Evolutionary conservation across 768 basidiomycete species (phyloP), one percentile per base, ranked within the genome.

Genomic region (Cystobasidium onofrii): DNA sequence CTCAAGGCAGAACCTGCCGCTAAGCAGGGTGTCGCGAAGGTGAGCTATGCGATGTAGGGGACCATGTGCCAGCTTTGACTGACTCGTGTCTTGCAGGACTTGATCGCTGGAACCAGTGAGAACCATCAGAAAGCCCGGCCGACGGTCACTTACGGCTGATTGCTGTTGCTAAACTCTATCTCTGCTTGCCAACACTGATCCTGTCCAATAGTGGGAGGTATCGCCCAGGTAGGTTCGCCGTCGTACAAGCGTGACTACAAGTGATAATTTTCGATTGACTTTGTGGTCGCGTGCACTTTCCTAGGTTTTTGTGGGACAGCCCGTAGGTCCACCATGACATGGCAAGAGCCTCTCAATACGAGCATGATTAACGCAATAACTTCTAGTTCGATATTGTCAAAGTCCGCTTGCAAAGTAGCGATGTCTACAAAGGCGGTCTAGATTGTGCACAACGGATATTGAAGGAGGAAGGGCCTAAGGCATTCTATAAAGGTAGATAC

Each of bases 341-440:
- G 10, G 6, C n/a, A 29, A 0, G 17, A 23, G 34, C 27, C 20
- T 7, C 20, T n/a, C 1, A 23, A 33, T 18, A 73, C 13, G 31
- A 36, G 31, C 12, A 34, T 29, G 4, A 20, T 29, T 60, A 3
- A 34, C 12, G 4, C 57, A 29, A 29, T 23, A 13, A 2, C 13
- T 20, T 20, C 1, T 66, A 76, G 75, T 76, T 76, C 33, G 77
- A 77, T 44, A 77, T 77, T 33, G 77, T 77, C 74, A 77, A 77
- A 46, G 77, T 77, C 1, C 55, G 77, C 27, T 46, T 77, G 1
- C 77, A 77, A 33, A 66, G 70, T 31, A 70, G 74, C 46, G 64
- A 75, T 61, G 71, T 52, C 29, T 77, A 77, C 60, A 55, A 20
- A 17, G 73, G 74, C 0, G 54, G 70, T 1, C 25, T 76, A 18